Percentiles rank a stretch among this genome's conserved stretches.
Conservation (phyloP, 345 rosid species). For the Aurinia saxatilis region DNA sequence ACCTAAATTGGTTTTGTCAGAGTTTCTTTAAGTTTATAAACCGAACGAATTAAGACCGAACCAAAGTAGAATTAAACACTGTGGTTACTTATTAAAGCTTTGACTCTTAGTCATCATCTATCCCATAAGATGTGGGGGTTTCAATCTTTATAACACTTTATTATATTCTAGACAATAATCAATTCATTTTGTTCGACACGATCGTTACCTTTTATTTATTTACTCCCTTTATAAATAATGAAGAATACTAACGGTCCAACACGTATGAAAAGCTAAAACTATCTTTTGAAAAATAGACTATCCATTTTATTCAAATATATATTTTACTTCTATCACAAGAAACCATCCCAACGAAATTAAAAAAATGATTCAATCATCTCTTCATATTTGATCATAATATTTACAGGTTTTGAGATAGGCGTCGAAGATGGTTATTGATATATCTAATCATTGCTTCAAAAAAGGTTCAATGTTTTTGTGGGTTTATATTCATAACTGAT, state of each 20-base stretch:
- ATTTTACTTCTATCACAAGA: conserved; percentile 20
- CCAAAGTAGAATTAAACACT: background rate
- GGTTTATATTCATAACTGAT: too few species aligned
- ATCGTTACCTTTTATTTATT: conserved; percentile 10
- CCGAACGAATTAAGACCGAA: background rate
- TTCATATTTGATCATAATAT: too few species aligned
- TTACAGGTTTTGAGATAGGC: too few species aligned
- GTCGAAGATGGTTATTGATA: too few species aligned
- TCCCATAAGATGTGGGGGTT: conserved; percentile 10
- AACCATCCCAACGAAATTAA: background rate
- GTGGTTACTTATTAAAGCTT: background rate
- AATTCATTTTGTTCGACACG: conserved; percentile 6
- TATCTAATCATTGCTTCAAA: too few species aligned
- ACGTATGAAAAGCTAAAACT: background rate
- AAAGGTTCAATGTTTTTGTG: too few species aligned
- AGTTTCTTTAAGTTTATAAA: background rate
- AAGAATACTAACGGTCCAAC: background rate
- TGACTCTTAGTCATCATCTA: background rate
- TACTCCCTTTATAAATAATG: background rate
- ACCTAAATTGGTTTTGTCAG: too few species aligned
- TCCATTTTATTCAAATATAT: background rate
- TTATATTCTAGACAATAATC: conserved; percentile 2
- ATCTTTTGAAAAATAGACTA: conserved; percentile 12
- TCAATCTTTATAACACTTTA: background rate
- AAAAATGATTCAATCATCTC: background rate